phyloP scores from a whole-genome alignment of 2,329 filamentous ascomycete genomes.

The Fusarium avenaceum region DNA sequence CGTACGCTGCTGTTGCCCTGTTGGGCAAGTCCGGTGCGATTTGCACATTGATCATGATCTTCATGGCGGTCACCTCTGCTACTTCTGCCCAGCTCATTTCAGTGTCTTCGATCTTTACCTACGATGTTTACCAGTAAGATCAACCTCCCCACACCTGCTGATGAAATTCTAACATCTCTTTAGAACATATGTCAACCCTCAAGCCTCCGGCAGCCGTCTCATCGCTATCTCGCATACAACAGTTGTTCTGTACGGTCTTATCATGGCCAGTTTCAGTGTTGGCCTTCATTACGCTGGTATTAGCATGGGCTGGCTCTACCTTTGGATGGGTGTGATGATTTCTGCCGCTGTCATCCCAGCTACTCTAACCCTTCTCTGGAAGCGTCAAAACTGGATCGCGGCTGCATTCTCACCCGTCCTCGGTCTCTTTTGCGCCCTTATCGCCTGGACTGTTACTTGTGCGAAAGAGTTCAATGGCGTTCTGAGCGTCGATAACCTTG shows the following conservation, averaged over 20 bases:
- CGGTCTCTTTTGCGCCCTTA: constrained; percentile 74
- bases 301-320: constrained; percentile 88
- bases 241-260: constrained; percentile 77
- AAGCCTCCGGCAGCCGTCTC: constrained; percentile 79
- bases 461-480: constrained; percentile 76
- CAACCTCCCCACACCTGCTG: accelerated
- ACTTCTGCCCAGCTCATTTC: constrained; percentile 88
- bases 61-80: constrained; percentile 81
- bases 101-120: constrained; percentile 80
- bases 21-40: constrained; percentile 63
- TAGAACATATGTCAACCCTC: constrained; percentile 72
- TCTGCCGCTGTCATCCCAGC: constrained; percentile 87
- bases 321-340: constrained; percentile 94
- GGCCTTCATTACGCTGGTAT: constrained; percentile 81
- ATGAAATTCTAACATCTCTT: background rate
- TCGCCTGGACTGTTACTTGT: constrained; percentile 79
- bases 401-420: constrained; percentile 76
- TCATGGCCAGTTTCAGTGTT: constrained; percentile 83
- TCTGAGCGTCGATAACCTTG: constrained; percentile 80
- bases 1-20: constrained; percentile 85
- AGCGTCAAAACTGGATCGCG: constrained; percentile 79
- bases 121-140: constrained; percentile 35
- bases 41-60: constrained; percentile 46
- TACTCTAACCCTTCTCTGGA: constrained; percentile 84
- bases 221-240: constrained; percentile 84